A percentile compares a stretch with the other conserved stretches of the same genome.
phyloP scores from a whole-genome alignment of 2,329 filamentous ascomycete genomes.

The Epichloe bromicola region DNA sequence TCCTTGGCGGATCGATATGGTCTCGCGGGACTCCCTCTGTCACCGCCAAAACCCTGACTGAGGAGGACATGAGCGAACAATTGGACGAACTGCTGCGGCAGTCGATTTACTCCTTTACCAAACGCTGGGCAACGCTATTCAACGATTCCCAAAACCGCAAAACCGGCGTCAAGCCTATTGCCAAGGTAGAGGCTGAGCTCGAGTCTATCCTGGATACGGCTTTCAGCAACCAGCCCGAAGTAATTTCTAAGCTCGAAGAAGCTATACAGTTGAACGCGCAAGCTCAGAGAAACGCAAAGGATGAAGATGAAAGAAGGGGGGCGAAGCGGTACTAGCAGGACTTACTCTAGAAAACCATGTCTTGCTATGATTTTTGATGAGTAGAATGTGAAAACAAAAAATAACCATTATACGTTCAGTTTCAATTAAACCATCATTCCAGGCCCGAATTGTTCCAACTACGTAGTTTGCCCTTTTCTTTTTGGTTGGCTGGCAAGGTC shows the following conservation, averaged over 20 bases:
- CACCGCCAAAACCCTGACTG: slow-evolving; percentile 27
- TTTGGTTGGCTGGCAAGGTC: too few species aligned
- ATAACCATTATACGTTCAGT: too few species aligned
- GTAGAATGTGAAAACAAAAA: background rate
- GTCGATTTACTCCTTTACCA: slow-evolving; percentile 50
- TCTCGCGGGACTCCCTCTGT: slow-evolving; percentile 23
- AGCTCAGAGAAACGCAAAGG: slow-evolving; percentile 33
- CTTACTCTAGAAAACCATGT: background rate
- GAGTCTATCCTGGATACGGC: slow-evolving; percentile 42
- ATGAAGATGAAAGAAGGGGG: slow-evolving; percentile 24
- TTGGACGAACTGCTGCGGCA: slow-evolving; percentile 49
- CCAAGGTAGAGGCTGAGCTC: slow-evolving; percentile 42
- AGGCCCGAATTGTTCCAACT: too few species aligned
- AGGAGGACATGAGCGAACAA: slow-evolving; percentile 51
- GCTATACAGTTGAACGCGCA: slow-evolving; percentile 44
- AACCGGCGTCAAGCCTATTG: slow-evolving; percentile 35
- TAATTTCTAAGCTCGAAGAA: slow-evolving; percentile 46
- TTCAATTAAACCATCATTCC: too few species aligned
- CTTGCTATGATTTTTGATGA: background rate
- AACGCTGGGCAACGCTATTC: slow-evolving; percentile 41
- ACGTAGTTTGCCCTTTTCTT: too few species aligned
- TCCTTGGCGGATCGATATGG: slow-evolving; percentile 44
- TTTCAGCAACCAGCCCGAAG: slow-evolving; percentile 46
- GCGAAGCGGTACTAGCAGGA: slow-evolving; percentile 9
- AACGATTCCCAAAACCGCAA: slow-evolving; percentile 36